Evolutionary conservation across 257 asterid genomes (phyloP).

Genomic region (Leonotis leonurus): DNA sequence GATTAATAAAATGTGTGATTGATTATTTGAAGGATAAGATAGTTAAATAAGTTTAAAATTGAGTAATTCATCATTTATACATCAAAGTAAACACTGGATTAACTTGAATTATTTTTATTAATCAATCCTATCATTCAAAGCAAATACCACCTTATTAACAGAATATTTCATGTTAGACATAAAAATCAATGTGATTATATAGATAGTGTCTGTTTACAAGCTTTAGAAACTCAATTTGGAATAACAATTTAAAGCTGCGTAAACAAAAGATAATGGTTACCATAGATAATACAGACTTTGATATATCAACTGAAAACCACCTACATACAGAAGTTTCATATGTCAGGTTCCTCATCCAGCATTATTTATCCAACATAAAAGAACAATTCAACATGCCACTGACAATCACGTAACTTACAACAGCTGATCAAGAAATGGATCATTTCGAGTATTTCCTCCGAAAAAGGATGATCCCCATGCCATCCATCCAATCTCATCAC

Average conservation of each 20-base stretch:
- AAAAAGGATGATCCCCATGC: slow-evolving; percentile 36
- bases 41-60: no score
- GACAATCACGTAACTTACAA: slow-evolving; percentile 12
- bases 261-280: not conserved
- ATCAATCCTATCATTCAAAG: no score
- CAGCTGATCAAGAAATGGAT: slow-evolving; percentile 34
- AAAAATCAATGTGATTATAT: no score
- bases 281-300: not conserved
- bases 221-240: not conserved
- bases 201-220: no score
- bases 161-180: no score
- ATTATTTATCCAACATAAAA: slow-evolving; percentile 11
- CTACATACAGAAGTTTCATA: not conserved
- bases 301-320: slow-evolving; percentile 1
- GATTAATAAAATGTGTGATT: no score
- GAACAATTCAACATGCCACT: not conserved
- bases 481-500: slow-evolving; percentile 36
- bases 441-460: slow-evolving; percentile 22
- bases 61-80: no score
- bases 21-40: no score
- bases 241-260: not conserved
- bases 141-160: no score
- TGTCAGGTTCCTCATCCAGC: not conserved
- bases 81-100: no score
- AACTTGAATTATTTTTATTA: no score